Evolutionary conservation across 805 yeast genomes (phyloP).

Genomic region (Starmerella powellii): DNA sequence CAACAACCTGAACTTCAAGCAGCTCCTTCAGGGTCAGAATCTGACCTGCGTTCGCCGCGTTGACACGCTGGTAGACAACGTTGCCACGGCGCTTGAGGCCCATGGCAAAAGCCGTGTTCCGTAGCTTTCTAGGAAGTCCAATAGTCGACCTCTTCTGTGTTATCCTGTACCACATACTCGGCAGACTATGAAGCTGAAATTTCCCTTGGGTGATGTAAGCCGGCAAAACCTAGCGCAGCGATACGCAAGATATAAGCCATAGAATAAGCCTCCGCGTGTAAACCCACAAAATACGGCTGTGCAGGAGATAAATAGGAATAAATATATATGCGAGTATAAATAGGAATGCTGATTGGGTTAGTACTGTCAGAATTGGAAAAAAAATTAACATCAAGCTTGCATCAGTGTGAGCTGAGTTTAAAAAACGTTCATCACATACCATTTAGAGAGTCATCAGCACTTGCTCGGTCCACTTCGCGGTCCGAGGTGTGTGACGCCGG

Average conservation of each 20-base stretch:
- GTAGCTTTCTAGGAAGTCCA: conserved; percentile 61
- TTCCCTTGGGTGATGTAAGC: conserved; percentile 1
- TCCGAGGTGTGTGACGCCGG: background rate
- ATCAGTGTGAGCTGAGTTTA: conserved; percentile 28
- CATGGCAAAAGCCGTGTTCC: conserved; percentile 52
- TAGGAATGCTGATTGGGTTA: conserved; percentile 10
- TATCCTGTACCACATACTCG: conserved; percentile 34
- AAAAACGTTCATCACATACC: conserved; percentile 26
- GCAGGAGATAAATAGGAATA: background rate
- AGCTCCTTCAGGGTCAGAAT: conserved; percentile 74
- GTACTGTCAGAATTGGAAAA: conserved; percentile 22
- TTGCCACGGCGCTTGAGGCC: conserved; percentile 70
- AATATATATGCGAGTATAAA: background rate
- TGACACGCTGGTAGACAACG: conserved; percentile 56
- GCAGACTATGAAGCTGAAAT: conserved; percentile 2
- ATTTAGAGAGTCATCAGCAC: conserved; percentile 10
- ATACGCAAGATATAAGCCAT: too few relatives aligned
- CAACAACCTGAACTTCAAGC: conserved; percentile 66
- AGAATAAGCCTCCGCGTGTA: too few relatives aligned
- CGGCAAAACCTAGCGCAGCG: too few relatives aligned
- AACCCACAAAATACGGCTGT: too few relatives aligned
- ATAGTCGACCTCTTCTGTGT: conserved; percentile 73
- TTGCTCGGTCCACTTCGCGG: conserved; percentile 9
- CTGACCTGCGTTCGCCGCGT: conserved; percentile 76
- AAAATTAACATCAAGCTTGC: conserved; percentile 25